Conservation (phyloP, 2,329 filamentous ascomycete species). For the Alternaria panax region DNA sequence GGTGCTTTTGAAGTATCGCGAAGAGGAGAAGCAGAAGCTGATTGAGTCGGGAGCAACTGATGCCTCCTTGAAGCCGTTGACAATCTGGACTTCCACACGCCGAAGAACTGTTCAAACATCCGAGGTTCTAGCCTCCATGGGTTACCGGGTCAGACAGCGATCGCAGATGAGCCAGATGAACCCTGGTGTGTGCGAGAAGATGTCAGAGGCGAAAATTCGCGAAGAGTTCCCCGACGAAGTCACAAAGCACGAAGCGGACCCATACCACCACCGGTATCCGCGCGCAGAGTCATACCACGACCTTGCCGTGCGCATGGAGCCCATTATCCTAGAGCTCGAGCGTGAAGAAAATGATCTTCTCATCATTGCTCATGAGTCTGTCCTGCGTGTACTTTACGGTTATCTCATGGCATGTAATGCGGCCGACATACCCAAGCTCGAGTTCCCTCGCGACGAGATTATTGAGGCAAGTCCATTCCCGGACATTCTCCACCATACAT, state of each 20-base stretch:
- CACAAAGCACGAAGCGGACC: slow-evolving; percentile 89
- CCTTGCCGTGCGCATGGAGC: slow-evolving; percentile 94
- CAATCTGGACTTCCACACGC: slow-evolving; percentile 94
- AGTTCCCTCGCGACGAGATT: slow-evolving; percentile 95
- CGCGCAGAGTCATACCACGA: slow-evolving; percentile 98
- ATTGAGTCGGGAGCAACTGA: slow-evolving; percentile 72
- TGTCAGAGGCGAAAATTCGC: slow-evolving; percentile 83
- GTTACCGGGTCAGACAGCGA: slow-evolving; percentile 87
- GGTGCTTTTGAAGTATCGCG: slow-evolving; percentile 79
- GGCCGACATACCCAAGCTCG: slow-evolving; percentile 88
- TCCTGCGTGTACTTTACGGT: slow-evolving; percentile 94
- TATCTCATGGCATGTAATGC: slow-evolving; percentile 99
- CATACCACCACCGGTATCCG: slow-evolving; percentile 96
- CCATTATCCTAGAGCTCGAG: slow-evolving; percentile 96
- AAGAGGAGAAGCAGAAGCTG: slow-evolving; percentile 77
- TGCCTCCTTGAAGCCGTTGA: slow-evolving; percentile 77
- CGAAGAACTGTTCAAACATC: slow-evolving; percentile 90
- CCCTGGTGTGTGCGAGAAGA: slow-evolving; percentile 92
- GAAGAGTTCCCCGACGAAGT: slow-evolving; percentile 89
- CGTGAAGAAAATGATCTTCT: slow-evolving; percentile 97
- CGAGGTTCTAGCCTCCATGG: slow-evolving; percentile 76
- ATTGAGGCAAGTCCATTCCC: slow-evolving; percentile 71
- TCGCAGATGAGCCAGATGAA: slow-evolving; percentile 98
- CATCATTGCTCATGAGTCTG: slow-evolving; percentile 97
- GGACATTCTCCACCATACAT: neutral